These are phyloP conservation scores for Xylariaceae sp. DNA, from an alignment of 2,329 filamentous ascomycete genomes.

Conservation along the genomic window DNA sequence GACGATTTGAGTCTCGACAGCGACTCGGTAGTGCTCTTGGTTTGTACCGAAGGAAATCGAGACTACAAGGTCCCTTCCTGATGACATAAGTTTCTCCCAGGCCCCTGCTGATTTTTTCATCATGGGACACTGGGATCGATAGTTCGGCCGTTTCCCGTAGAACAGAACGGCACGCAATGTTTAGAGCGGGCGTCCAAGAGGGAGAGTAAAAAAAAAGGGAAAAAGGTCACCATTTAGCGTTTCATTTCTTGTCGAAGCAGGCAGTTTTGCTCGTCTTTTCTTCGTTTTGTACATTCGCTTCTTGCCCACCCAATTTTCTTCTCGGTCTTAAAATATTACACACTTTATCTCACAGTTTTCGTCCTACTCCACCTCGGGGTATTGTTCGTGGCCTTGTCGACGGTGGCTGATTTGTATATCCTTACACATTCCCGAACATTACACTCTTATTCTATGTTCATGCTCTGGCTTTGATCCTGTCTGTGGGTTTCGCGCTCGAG, in stretches of 20 bases:
- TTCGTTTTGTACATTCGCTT: not conserved
- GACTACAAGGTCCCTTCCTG: conserved; percentile 46
- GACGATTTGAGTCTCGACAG: conserved; percentile 37
- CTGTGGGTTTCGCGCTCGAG: too few species aligned
- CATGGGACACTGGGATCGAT: not conserved
- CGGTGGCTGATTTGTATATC: conserved; percentile 2
- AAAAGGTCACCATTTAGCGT: too few species aligned
- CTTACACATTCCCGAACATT: not conserved
- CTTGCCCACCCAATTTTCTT: not conserved
- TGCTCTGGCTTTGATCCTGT: too few species aligned
- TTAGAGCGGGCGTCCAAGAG: not conserved
- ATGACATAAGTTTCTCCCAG: not conserved
- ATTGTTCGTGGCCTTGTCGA: not conserved
- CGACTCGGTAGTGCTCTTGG: conserved; percentile 60
- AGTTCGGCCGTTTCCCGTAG: not conserved
- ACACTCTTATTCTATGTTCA: too few species aligned
- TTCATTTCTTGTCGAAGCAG: not conserved
- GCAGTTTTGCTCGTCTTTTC: not conserved
- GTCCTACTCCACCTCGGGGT: not conserved
- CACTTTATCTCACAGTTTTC: conserved; percentile 9
- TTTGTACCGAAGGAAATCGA: conserved; percentile 64
- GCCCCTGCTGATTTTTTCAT: not conserved
- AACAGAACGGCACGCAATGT: not conserved
- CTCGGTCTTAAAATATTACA: conserved; percentile 16
- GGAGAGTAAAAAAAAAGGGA: too few species aligned